Evolutionary conservation across 2,329 filamentous ascomycete species (phyloP), one percentile per base, ranked within the genome.

Genomic region (Curvularia eragrostidis): DNA sequence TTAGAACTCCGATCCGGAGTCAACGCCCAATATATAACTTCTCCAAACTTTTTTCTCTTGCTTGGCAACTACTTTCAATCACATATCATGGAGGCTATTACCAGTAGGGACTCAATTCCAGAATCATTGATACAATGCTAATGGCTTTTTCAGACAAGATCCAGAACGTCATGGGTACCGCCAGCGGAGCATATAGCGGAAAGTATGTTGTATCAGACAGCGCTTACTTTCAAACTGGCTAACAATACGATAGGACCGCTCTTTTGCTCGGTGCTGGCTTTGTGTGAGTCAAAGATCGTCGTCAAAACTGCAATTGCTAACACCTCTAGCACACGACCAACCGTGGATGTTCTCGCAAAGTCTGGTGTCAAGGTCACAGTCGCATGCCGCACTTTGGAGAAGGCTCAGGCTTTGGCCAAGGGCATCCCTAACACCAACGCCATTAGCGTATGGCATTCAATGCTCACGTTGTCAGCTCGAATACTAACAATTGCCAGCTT

Each of bases 311-410:
- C 32, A n/a, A 13, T 41, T 39, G 32, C 65, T 71, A 47, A 72
- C 43, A 38, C 26, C 21, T 10, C 30, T 49, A 76, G 75, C 58
- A 84, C 84, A 32, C 78, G 81, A 55, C 85, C 85, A n/a, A 85
- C 84, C 47, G 81, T 84, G 52, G 84, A 87, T 68, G 80, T 86
- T 64, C 80, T 87, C 52, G 80, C 80, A 74, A 82, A 86, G 72
- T 79, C 82, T 54, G 83, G 83, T 59, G 80, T 87, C 69, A 75
- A 80, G 38, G 84, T 87, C 65, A 84, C 84, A 56, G 84, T 87
- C 70, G 91, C 93, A 69, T 96, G 92, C 85, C 84, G 93, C 77
- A 94, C 90, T 43, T 84, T 96, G 55, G 86, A 89, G 69, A 86
- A 82, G 52, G 92, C 93, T 56, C 82, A 96, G 84, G 86, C 87